Evolutionary conservation across 352 stramenopile genomes (phyloP).

Genomic region (Phytophthora chlamydospora): DNA sequence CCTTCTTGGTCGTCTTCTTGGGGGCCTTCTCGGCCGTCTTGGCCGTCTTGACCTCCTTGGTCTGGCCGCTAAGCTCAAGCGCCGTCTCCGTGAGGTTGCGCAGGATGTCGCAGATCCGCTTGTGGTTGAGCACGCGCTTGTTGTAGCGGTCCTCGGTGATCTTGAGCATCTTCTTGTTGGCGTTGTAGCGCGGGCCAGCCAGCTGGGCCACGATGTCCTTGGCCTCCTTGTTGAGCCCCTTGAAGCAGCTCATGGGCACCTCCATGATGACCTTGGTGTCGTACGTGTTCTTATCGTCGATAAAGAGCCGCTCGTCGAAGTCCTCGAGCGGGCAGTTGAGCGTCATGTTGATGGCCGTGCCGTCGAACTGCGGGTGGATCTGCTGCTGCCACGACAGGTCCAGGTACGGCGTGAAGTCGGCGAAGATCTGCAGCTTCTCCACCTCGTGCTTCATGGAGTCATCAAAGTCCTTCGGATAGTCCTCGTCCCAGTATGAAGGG

Average conservation of each 20-base stretch:
- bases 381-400: constrained; percentile 81
- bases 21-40: constrained; percentile 21
- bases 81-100: constrained; percentile 75
- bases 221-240: constrained; percentile 51
- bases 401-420: constrained; percentile 76
- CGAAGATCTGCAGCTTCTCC: constrained; percentile 85
- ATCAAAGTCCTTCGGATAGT: constrained; percentile 76
- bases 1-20: constrained; percentile 12
- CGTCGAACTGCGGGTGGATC: constrained; percentile 82
- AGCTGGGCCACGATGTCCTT: constrained; percentile 73
- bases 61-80: constrained; percentile 60
- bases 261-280: constrained; percentile 86
- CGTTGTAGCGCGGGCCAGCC: constrained; percentile 74
- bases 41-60: constrained; percentile 20
- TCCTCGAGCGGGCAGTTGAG: constrained; percentile 83
- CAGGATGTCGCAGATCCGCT: constrained; percentile 85
- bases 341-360: constrained; percentile 66
- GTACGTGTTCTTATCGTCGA: constrained; percentile 81
- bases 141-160: constrained; percentile 81
- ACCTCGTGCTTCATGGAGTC: constrained; percentile 88
- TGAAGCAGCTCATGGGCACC: constrained; percentile 73
- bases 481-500: constrained; percentile 77
- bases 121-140: constrained; percentile 85
- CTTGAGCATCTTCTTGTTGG: constrained; percentile 83
- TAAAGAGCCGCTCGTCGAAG: constrained; percentile 82